phyloP scores from a whole-genome alignment of 345 rosid genomes.

The Gossypium anomalum region DNA sequence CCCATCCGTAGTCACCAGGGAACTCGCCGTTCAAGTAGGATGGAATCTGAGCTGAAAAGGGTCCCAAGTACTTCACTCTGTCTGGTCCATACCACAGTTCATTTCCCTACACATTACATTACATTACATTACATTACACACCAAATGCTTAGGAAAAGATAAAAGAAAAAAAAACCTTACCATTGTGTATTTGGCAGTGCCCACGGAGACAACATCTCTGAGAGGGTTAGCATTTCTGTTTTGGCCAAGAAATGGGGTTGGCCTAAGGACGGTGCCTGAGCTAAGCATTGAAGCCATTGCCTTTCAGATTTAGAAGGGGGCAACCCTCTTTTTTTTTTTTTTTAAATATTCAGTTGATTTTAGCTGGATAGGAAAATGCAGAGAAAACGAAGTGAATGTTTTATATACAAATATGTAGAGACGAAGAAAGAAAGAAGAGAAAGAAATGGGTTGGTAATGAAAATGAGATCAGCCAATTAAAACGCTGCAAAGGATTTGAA shows the following conservation, averaged over 20 bases:
- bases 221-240: constrained; percentile 54
- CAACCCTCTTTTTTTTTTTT: too few relatives aligned
- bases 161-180: constrained; percentile 21
- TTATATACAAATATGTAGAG: not conserved
- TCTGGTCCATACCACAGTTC: constrained; percentile 96
- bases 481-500: constrained; percentile 50
- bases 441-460: constrained; percentile 28
- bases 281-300: constrained; percentile 54
- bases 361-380: not conserved
- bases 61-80: constrained; percentile 94
- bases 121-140: constrained; percentile 5
- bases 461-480: constrained; percentile 50
- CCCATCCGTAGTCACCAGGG: constrained; percentile 98
- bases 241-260: constrained; percentile 74
- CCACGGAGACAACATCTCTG: constrained; percentile 63
- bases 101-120: constrained; percentile 42
- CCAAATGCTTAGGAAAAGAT: not conserved
- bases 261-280: constrained; percentile 61
- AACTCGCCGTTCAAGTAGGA: constrained; percentile 87
- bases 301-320: not conserved
- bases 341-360: not conserved
- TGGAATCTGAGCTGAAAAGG: constrained; percentile 94
- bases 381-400: constrained; percentile 12
- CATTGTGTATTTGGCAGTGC: constrained; percentile 69
- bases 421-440: constrained; percentile 14